Evolutionary conservation across 129 eudicot species (phyloP).

Genomic region (Chrysanthemum lavandulifolium): DNA sequence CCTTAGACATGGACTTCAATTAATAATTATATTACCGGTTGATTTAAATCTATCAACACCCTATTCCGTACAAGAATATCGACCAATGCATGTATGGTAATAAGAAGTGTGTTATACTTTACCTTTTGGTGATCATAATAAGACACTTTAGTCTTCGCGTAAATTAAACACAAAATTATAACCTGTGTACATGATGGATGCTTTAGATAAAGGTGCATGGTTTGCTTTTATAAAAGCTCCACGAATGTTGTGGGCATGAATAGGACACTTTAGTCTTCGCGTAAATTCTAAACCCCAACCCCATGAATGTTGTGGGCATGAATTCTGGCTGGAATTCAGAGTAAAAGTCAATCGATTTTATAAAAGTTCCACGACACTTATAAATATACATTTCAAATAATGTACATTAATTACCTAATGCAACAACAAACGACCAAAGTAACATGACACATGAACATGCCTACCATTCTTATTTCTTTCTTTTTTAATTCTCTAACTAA

Average conservation of each 20-base stretch:
- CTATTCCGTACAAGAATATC: neutral
- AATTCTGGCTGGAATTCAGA: slow-evolving; percentile 47
- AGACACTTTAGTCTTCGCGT: too few species aligned
- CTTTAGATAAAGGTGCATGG: neutral
- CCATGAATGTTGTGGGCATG: slow-evolving; percentile 50
- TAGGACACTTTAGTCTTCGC: too few species aligned
- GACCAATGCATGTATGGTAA: too few species aligned
- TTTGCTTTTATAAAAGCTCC: slow-evolving; percentile 13
- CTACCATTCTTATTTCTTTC: neutral
- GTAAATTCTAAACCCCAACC: slow-evolving; percentile 6
- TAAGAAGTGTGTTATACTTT: too few species aligned
- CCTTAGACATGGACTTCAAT: too few species aligned
- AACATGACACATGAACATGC: slow-evolving; percentile 27
- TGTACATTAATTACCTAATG: slow-evolving; percentile 49
- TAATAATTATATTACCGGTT: too few species aligned
- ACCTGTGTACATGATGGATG: neutral
- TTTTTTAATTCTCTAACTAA: slow-evolving; percentile 14
- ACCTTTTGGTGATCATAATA: too few species aligned
- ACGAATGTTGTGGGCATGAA: slow-evolving; percentile 47
- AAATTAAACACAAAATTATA: too few species aligned
- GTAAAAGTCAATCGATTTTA: slow-evolving; percentile 27
- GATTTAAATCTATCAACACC: too few species aligned
- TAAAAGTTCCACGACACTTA: slow-evolving; percentile 36
- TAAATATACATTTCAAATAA: slow-evolving; percentile 29
- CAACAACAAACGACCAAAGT: slow-evolving; percentile 42